Base-by-base conservation (phyloP, 208 protist genomes). In the Crithidia expoeki region DNA sequence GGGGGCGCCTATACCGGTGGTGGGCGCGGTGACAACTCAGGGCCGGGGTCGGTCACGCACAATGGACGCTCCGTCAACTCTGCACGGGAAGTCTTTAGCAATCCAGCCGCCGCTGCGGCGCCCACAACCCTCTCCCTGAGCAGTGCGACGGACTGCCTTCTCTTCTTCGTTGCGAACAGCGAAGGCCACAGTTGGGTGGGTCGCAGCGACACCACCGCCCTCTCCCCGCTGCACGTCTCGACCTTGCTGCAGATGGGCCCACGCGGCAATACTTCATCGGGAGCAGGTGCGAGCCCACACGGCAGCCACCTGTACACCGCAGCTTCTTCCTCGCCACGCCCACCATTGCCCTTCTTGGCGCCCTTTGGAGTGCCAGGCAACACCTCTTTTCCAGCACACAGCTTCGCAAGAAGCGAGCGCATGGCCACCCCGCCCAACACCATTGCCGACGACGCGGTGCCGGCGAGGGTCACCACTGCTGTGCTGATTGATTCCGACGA, bases 81-180 rank as follows among this genome's bases (percentile, higher is more conserved):
- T n/a, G 47, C 47, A 9, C 58, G 34, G 17, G 58, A 42, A 9
- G 11, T 61, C 36, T 49, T 49, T 33, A 38, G 46, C 61, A 42
- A 32, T n/a, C n/a, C n/a, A n/a, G n/a, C n/a, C 53, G 28, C 11
- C 7, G 4, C 16, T 14, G 27, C 36, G 7, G 40, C 52, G n/a
- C 82, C 82, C 12, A 78, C 79, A 11, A 70, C 85, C 2, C 80
- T 91, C n/a, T 87, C 85, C 10, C 74, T 94, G 42, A 91, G 85
- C 74, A 79, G 81, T 55, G 73, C 75, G 12, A 68, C 47, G 5
- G 68, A 76, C 28, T 27, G 80, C 36, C 65, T 86, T 28, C 78
- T 94, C 33, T 52, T 86, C n/a, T 86, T 76, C 58, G 72, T 67
- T 60, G 71, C 56, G 3, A 66, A 58, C 47, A 64, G 59, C 2